phyloP scores from a whole-genome alignment of 768 basidiomycete genomes.

The Rhodotorula sphaerocarpa region DNA sequence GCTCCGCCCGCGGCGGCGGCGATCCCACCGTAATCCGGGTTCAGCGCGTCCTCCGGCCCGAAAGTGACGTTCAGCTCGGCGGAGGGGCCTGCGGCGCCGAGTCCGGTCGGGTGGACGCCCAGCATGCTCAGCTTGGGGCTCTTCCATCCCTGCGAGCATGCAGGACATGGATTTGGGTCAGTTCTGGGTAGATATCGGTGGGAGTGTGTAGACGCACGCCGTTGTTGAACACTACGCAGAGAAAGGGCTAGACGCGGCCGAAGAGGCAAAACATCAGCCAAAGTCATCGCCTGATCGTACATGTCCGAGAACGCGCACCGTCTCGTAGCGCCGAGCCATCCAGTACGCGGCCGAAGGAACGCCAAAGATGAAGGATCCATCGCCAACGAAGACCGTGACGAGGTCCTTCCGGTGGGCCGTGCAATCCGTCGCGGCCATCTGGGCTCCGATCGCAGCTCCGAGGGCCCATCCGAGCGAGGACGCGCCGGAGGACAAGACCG shows the following conservation, averaged over 20 bases:
- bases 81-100: slow-evolving; percentile 50
- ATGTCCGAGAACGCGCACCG: no score
- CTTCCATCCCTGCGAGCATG: slow-evolving; percentile 40
- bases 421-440: slow-evolving; percentile 47
- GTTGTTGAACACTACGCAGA: slow-evolving; percentile 64
- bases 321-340: slow-evolving; percentile 63
- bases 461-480: slow-evolving; percentile 63
- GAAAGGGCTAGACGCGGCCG: slow-evolving; percentile 61
- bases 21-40: slow-evolving; percentile 55
- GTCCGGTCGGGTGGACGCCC: slow-evolving; percentile 56
- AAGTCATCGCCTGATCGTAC: no score
- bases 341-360: slow-evolving; percentile 61
- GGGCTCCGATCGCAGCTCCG: slow-evolving; percentile 57
- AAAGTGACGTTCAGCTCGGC: slow-evolving; percentile 57
- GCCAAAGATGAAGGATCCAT: slow-evolving; percentile 62
- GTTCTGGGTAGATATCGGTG: neutral
- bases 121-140: slow-evolving; percentile 61
- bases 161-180: neutral
- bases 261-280: no score
- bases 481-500: slow-evolving; percentile 51
- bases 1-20: slow-evolving; percentile 62
- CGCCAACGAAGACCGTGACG: slow-evolving; percentile 57
- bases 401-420: slow-evolving; percentile 48
- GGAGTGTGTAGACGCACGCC: slow-evolving; percentile 57
- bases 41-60: slow-evolving; percentile 46